A percentile compares a stretch with the other conserved stretches of the same genome.
Conservation (phyloP, 2,329 filamentous ascomycete species). For the Diplocarpon rosae region DNA sequence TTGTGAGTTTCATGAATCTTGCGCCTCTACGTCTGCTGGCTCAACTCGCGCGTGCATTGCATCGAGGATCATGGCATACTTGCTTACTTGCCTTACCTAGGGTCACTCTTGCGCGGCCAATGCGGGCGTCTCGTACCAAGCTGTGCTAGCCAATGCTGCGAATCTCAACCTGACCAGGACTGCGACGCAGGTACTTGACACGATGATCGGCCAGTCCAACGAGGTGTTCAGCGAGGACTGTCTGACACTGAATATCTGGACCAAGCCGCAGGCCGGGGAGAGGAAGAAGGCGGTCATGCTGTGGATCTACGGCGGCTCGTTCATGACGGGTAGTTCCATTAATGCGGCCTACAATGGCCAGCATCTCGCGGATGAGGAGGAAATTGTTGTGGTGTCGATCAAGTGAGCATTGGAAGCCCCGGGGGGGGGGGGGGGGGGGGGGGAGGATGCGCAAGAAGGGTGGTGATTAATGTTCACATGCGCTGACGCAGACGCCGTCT, state of each 20-base stretch:
- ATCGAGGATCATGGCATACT: too few species aligned
- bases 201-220: constrained; percentile 1
- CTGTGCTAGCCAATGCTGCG: background rate
- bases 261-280: constrained; percentile 23
- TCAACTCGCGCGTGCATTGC: too few species aligned
- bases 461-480: background rate
- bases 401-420: constrained; percentile 29
- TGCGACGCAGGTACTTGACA: constrained; percentile 1
- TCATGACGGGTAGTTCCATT: constrained; percentile 28
- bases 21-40: too few species aligned
- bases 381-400: constrained; percentile 34
- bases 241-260: constrained; percentile 29
- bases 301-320: constrained; percentile 35
- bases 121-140: background rate
- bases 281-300: constrained; percentile 32
- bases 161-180: background rate
- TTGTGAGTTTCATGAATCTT: constrained; percentile 3
- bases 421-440: too few species aligned
- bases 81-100: background rate
- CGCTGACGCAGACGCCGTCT: background rate
- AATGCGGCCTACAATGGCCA: constrained; percentile 31
- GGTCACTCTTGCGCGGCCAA: constrained; percentile 7
- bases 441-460: too few species aligned
- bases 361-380: constrained; percentile 31
- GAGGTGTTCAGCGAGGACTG: constrained; percentile 26